Evolutionary conservation across 176 grass and related monocot genomes (phyloP).

Genomic region (Aegilops bicornis): DNA sequence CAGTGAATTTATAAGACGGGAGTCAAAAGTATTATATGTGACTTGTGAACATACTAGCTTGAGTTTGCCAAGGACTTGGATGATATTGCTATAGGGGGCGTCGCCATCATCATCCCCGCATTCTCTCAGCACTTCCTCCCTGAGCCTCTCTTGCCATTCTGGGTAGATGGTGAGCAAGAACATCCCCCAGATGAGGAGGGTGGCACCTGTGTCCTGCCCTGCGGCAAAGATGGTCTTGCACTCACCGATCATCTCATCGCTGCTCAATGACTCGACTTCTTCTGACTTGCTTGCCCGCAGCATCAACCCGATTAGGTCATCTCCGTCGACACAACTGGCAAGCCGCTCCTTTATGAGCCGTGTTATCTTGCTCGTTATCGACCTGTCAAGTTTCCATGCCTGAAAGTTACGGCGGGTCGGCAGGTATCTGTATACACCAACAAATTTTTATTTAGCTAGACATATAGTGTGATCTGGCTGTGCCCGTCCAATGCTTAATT

Average conservation of each 20-base stretch:
- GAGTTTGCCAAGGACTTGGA: conserved; percentile 19
- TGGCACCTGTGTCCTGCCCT: conserved; percentile 40
- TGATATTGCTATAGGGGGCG: neutral
- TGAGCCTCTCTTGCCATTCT: conserved; percentile 42
- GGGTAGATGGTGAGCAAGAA: conserved; percentile 43
- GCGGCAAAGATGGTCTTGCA: conserved; percentile 55
- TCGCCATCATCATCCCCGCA: neutral
- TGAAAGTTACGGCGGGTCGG: conserved; percentile 29
- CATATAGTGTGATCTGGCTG: neutral
- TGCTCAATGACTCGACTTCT: conserved; percentile 13
- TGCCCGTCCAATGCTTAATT: too few relatives aligned
- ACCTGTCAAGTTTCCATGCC: conserved; percentile 17
- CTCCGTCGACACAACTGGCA: neutral
- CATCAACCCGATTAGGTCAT: conserved; percentile 47
- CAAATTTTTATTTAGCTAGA: neutral
- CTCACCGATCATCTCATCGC: conserved; percentile 51
- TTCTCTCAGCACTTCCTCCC: conserved; percentile 40
- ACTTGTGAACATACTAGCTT: conserved; percentile 26
- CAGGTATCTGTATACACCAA: conserved; percentile 16
- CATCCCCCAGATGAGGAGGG: conserved; percentile 38
- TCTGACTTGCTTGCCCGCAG: neutral
- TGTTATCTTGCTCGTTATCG: conserved; percentile 18
- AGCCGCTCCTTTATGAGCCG: conserved; percentile 18
- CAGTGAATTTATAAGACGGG: neutral
- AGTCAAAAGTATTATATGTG: neutral